A percentile compares a stretch with the other conserved stretches of the same genome.
phyloP scores from a whole-genome alignment of 2,329 filamentous ascomycete species.

The Chaetomium globosum region DNA sequence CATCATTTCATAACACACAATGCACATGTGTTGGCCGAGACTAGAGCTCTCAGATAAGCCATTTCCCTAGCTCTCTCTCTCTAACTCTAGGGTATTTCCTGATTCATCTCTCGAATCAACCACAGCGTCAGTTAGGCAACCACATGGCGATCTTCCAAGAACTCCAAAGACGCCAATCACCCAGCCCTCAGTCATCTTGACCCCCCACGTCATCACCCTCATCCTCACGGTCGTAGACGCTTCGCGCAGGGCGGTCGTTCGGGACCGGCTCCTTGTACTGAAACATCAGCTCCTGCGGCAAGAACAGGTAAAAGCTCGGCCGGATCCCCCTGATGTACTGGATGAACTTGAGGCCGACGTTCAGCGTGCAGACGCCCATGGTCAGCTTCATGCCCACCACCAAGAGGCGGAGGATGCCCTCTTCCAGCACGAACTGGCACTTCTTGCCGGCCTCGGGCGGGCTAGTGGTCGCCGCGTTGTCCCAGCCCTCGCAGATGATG shows the following conservation, averaged over 20 bases:
- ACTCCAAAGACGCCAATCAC: not conserved
- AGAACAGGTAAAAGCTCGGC: slow-evolving; percentile 64
- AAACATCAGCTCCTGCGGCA: slow-evolving; percentile 71
- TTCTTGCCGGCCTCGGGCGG: slow-evolving; percentile 47
- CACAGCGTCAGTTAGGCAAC: not conserved
- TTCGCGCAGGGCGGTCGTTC: slow-evolving; percentile 51
- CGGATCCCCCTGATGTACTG: slow-evolving; percentile 58
- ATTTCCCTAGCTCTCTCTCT: not conserved
- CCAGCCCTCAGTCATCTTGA: not conserved
- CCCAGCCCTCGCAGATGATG: slow-evolving; percentile 54
- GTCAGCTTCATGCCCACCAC: slow-evolving; percentile 65
- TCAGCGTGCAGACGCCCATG: slow-evolving; percentile 55
- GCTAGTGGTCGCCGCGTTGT: slow-evolving; percentile 38
- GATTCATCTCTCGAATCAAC: not conserved
- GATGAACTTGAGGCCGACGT: slow-evolving; percentile 65
- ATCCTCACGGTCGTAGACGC: slow-evolving; percentile 43
- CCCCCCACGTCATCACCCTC: slow-evolving; percentile 18
- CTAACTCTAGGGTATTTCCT: not conserved
- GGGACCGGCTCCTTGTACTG: slow-evolving; percentile 61
- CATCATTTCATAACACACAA: too few relatives aligned
- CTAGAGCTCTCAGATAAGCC: not conserved
- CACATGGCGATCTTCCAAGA: not conserved
- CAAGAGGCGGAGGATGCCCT: slow-evolving; percentile 48
- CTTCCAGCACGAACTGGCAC: slow-evolving; percentile 55
- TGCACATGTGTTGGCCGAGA: not conserved